Evolutionary conservation across 257 asterid species (phyloP).

Genomic region (Leonotis leonurus): DNA sequence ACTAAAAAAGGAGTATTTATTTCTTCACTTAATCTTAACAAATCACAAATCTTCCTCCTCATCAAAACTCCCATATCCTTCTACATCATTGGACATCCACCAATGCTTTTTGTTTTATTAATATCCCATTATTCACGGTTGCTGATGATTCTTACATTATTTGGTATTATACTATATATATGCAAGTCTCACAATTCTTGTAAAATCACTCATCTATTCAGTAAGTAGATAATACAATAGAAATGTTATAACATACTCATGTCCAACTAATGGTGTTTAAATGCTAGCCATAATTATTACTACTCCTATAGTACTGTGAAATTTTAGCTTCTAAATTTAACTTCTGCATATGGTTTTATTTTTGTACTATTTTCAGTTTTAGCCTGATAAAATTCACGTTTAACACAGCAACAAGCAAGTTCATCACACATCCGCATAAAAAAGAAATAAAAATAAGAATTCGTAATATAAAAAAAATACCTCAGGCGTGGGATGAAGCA

Average conservation of each 20-base stretch:
- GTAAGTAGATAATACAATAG: too few species aligned
- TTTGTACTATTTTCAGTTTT: background rate
- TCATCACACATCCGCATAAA: background rate
- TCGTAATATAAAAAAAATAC: conserved; percentile 24
- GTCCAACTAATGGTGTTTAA: too few species aligned
- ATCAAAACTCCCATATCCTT: background rate
- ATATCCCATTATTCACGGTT: background rate
- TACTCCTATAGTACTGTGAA: too few species aligned
- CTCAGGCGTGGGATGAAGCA: conserved; percentile 65
- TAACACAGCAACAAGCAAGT: background rate
- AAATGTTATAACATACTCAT: too few species aligned
- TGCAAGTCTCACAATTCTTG: too few species aligned
- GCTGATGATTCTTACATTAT: too few species aligned
- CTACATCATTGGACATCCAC: background rate
- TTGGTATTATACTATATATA: too few species aligned
- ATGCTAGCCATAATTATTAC: too few species aligned
- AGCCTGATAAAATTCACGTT: background rate
- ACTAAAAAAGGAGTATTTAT: background rate
- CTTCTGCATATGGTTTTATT: too few species aligned
- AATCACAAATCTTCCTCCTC: background rate
- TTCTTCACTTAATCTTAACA: background rate
- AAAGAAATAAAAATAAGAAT: background rate
- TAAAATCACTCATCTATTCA: too few species aligned
- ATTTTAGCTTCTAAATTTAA: too few species aligned
- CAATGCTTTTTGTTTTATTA: background rate